phyloP scores from a whole-genome alignment of 305 asterid species.

The Petunia hybrid region DNA sequence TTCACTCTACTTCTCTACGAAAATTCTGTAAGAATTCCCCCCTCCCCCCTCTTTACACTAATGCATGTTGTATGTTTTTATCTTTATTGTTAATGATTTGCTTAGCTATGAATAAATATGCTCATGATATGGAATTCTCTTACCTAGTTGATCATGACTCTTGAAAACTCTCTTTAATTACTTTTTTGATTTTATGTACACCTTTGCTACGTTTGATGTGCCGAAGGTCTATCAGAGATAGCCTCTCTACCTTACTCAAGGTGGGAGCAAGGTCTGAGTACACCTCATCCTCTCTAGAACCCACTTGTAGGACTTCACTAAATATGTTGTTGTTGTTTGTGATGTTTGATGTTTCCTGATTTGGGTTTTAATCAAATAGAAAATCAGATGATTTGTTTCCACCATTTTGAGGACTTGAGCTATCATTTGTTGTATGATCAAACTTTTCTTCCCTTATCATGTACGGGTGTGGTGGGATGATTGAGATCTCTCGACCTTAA shows the following conservation, averaged over 20 bases:
- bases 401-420: background rate
- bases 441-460: no score
- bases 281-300: no score
- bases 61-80: no score
- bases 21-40: background rate
- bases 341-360: constrained; percentile 9
- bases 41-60: background rate
- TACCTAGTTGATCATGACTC: background rate
- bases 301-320: no score
- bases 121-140: background rate
- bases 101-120: background rate
- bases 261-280: no score
- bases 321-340: no score
- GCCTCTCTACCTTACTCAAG: no score
- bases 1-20: background rate
- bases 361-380: background rate
- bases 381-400: background rate
- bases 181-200: background rate
- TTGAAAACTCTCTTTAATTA: background rate
- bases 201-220: background rate
- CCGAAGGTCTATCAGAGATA: no score
- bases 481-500: no score
- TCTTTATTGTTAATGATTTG: background rate
- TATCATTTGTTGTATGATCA: background rate
- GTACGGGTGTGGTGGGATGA: no score